A percentile compares a stretch with the other conserved stretches of the same genome.
Conservation (phyloP, 2,329 filamentous ascomycete species). For the Cercospora sp. region DNA sequence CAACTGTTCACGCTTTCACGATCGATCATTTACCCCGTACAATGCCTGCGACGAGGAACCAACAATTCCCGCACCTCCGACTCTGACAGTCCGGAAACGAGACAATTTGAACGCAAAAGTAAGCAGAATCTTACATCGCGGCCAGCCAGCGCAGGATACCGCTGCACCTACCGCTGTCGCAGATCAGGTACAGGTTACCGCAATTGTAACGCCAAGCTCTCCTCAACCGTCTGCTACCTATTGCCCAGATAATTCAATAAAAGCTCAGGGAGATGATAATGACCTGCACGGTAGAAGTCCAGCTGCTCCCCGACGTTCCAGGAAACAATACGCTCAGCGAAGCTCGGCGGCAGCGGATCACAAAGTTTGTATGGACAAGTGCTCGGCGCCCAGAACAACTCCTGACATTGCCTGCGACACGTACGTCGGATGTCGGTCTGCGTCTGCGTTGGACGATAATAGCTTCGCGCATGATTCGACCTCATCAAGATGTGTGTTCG, state of each 20-base stretch:
- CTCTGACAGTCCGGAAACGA: conserved; percentile 22
- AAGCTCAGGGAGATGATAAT: neutral
- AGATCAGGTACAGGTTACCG: neutral
- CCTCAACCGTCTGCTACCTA: neutral
- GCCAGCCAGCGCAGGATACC: neutral
- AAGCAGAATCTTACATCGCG: conserved; percentile 14
- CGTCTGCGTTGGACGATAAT: conserved; percentile 13
- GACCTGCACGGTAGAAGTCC: neutral
- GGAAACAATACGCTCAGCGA: conserved; percentile 9
- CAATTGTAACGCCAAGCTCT: conserved; percentile 4
- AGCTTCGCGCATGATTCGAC: conserved; percentile 2
- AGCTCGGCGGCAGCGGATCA: conserved; percentile 7
- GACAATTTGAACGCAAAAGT: conserved; percentile 9
- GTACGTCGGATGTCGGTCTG: conserved; percentile 3
- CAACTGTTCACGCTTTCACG: neutral
- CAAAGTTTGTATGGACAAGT: conserved; percentile 9
- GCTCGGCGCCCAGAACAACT: conserved; percentile 19
- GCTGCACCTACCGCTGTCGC: neutral
- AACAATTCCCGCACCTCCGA: conserved; percentile 12
- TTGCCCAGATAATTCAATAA: neutral
- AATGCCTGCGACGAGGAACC: conserved; percentile 9
- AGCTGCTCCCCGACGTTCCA: conserved; percentile 1
- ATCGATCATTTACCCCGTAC: conserved; percentile 9
- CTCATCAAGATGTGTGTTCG: neutral
- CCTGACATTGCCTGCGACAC: neutral